phyloP scores from a whole-genome alignment of 139 green algal genomes.

The Deuterostichococcus epilithicus region DNA sequence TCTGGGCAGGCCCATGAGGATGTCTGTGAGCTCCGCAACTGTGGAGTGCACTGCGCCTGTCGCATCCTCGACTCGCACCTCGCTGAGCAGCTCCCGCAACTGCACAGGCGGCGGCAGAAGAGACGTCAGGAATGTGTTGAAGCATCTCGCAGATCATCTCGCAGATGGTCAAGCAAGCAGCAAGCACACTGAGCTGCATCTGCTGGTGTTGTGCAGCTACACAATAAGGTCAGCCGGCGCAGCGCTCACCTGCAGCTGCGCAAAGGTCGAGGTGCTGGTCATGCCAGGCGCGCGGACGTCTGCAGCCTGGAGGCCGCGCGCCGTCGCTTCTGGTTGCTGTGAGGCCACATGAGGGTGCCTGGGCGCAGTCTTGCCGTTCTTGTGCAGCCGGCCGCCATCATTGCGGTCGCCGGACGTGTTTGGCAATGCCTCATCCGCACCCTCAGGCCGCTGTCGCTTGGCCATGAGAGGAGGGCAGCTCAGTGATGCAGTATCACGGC shows the following conservation, averaged over 20 bases:
- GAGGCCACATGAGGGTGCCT: not conserved
- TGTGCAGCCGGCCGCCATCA: not conserved
- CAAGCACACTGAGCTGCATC: no score
- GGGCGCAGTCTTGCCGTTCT: not conserved
- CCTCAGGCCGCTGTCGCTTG: not conserved
- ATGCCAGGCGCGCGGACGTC: not conserved
- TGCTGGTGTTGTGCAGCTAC: no score
- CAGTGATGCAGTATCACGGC: no score
- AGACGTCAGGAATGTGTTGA: conserved; percentile 14
- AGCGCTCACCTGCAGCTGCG: not conserved
- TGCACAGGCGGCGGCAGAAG: conserved; percentile 37
- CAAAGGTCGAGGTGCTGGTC: not conserved
- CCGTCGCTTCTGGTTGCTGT: not conserved
- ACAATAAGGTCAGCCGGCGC: no score
- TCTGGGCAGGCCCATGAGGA: conserved; percentile 28
- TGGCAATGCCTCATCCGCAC: not conserved
- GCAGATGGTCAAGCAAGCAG: not conserved
- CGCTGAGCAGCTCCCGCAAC: conserved; percentile 34
- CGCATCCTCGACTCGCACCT: conserved; percentile 12
- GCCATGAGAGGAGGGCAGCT: no score
- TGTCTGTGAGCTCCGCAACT: conserved; percentile 16
- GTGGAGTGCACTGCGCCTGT: conserved; percentile 18
- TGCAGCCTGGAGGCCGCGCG: not conserved
- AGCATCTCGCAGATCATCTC: not conserved
- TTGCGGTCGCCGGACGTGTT: not conserved